These are phyloP conservation scores for Aeschynomene evenia DNA, from an alignment of 306 rosid genomes.

Conservation along the genomic window DNA sequence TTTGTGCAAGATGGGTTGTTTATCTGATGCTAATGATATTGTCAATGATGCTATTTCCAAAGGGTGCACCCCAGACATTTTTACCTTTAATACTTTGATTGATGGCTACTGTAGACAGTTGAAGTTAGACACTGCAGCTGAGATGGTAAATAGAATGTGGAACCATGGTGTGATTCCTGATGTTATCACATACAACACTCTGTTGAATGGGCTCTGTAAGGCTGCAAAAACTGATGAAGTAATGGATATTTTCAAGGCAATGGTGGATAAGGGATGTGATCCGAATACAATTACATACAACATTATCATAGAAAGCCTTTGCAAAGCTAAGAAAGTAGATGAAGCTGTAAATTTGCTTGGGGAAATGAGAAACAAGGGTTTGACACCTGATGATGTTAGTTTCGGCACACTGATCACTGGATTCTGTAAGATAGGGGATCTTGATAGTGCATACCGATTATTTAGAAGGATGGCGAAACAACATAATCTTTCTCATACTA, in stretches of 20 bases:
- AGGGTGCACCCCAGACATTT: conserved; percentile 82
- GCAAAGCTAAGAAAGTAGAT: conserved; percentile 64
- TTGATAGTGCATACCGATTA: conserved; percentile 68
- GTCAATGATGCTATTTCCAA: conserved; percentile 65
- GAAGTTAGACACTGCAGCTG: conserved; percentile 64
- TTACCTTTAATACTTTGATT: conserved; percentile 76
- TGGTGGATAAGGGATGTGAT: conserved; percentile 66
- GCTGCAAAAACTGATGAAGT: conserved; percentile 62
- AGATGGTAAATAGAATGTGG: conserved; percentile 67
- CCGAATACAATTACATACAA: conserved; percentile 71
- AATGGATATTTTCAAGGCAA: conserved; percentile 61
- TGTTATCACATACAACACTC: conserved; percentile 78
- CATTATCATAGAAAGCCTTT: conserved; percentile 74
- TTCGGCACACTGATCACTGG: conserved; percentile 72
- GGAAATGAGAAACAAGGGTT: conserved; percentile 59
- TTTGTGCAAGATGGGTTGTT: conserved; percentile 87
- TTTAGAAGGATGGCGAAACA: conserved; percentile 52
- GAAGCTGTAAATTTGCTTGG: conserved; percentile 61
- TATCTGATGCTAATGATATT: conserved; percentile 69
- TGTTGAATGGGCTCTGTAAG: conserved; percentile 92
- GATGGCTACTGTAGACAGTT: conserved; percentile 83
- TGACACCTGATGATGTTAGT: conserved; percentile 68
- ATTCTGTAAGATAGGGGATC: conserved; percentile 60
- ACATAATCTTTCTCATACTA: conserved; percentile 51
- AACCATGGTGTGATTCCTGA: conserved; percentile 81